A percentile compares a stretch with the other conserved stretches of the same genome.
These are phyloP conservation scores for Phytophthora sp. DNA, from an alignment of 352 stramenopile genomes.

Conservation along the genomic window DNA sequence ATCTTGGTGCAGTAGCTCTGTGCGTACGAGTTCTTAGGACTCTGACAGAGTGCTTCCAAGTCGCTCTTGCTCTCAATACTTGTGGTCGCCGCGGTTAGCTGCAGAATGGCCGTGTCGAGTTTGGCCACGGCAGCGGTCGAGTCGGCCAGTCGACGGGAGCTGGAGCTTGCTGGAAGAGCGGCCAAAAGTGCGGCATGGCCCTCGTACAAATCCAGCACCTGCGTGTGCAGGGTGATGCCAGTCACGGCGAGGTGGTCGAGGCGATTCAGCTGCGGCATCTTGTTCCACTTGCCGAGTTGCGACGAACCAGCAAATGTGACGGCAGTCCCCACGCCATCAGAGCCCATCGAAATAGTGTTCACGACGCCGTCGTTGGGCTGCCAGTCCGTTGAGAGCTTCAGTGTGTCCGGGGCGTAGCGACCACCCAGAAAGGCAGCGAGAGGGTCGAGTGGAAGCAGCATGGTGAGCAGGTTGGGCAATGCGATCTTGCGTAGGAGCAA, in stretches of 20 bases:
- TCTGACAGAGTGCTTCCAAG: slow-evolving; percentile 29
- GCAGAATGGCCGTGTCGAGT: slow-evolving; percentile 34
- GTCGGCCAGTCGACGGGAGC: slow-evolving; percentile 29
- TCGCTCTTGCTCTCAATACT: slow-evolving; percentile 43
- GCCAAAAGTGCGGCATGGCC: slow-evolving; percentile 34
- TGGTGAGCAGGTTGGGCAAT: slow-evolving; percentile 53
- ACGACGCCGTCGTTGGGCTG: slow-evolving; percentile 57
- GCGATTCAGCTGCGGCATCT: slow-evolving; percentile 48
- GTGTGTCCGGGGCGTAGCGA: slow-evolving; percentile 34
- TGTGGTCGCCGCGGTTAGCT: slow-evolving; percentile 28
- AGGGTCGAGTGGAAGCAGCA: slow-evolving; percentile 46
- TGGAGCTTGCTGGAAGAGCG: slow-evolving; percentile 24
- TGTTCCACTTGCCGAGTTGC: slow-evolving; percentile 55
- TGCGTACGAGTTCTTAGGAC: slow-evolving; percentile 37
- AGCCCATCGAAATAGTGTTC: slow-evolving; percentile 51
- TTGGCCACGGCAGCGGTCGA: slow-evolving; percentile 17
- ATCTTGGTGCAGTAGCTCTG: slow-evolving; percentile 46
- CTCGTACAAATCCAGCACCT: slow-evolving; percentile 46
- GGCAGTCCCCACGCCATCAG: slow-evolving; percentile 30
- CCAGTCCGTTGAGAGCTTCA: slow-evolving; percentile 42
- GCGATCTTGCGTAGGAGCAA: slow-evolving; percentile 45
- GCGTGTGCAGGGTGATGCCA: slow-evolving; percentile 49
- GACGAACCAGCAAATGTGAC: slow-evolving; percentile 38
- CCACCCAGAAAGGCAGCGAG: slow-evolving; percentile 43
- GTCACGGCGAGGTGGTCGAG: slow-evolving; percentile 56